Conservation (phyloP, 1,139 yeast species). For the Kodamaea derodonti region DNA sequence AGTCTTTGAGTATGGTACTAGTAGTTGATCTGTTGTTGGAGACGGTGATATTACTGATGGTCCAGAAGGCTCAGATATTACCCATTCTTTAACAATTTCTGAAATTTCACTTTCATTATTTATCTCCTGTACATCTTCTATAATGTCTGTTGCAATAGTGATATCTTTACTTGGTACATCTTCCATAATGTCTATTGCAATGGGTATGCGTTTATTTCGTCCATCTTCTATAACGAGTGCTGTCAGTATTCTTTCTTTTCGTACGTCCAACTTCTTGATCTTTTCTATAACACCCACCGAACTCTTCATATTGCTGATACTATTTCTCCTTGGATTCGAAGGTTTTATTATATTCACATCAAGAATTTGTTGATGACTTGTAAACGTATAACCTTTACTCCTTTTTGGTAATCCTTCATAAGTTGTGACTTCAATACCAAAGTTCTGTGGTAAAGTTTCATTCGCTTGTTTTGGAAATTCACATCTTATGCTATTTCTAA, state of each 20-base stretch:
- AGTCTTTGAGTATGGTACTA: constrained; percentile 7
- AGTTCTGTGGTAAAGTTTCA: constrained; percentile 28
- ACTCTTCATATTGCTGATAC: background rate
- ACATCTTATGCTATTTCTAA: constrained; percentile 35
- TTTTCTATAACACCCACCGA: too few relatives aligned
- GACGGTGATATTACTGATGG: background rate
- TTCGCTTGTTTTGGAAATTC: constrained; percentile 32
- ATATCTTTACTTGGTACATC: background rate
- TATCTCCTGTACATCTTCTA: background rate
- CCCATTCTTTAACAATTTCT: background rate
- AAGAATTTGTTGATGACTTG: constrained; percentile 9
- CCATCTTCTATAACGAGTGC: too few relatives aligned
- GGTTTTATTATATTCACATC: constrained; percentile 10
- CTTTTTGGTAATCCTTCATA: constrained; percentile 9
- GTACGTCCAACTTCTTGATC: background rate
- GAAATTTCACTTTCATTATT: background rate
- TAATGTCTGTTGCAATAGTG: background rate
- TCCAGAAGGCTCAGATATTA: background rate
- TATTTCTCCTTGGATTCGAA: constrained; percentile 1
- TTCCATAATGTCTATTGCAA: background rate
- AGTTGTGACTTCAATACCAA: constrained; percentile 17
- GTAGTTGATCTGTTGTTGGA: background rate
- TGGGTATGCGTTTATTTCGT: too few relatives aligned
- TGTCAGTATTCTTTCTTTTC: background rate
- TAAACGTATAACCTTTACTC: constrained; percentile 3